Conservation (phyloP, 805 yeast species). For the Starmera caribaea region DNA sequence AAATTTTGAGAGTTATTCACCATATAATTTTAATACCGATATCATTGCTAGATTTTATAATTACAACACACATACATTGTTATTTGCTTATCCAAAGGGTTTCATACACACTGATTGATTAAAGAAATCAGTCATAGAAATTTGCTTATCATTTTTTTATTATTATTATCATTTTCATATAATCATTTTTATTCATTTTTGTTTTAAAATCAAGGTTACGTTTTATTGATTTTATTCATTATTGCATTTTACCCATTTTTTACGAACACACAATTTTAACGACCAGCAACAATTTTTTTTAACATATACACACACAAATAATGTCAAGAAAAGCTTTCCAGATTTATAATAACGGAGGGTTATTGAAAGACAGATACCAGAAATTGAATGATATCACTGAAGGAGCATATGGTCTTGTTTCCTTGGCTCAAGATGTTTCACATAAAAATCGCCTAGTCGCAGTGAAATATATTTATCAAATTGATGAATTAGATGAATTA, state of each 20-base stretch:
- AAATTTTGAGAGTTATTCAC: too few species aligned
- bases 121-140: too few species aligned
- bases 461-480: conserved; percentile 70
- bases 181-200: background rate
- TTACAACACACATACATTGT: too few species aligned
- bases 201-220: background rate
- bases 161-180: too few species aligned
- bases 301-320: background rate
- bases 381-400: conserved; percentile 72
- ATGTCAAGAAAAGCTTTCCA: conserved; percentile 22
- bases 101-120: too few species aligned
- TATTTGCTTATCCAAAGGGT: too few species aligned
- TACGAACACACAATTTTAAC: background rate
- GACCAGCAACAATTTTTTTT: background rate
- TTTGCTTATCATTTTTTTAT: too few species aligned
- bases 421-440: conserved; percentile 64
- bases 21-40: too few species aligned
- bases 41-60: too few species aligned
- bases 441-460: conserved; percentile 53
- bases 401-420: conserved; percentile 90
- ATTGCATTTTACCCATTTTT: too few species aligned
- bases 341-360: conserved; percentile 33
- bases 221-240: background rate
- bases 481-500: conserved; percentile 31
- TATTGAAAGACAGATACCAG: conserved; percentile 53